Base-by-base conservation (phyloP, 306 rosid species). In the Vigna angularis region DNA sequence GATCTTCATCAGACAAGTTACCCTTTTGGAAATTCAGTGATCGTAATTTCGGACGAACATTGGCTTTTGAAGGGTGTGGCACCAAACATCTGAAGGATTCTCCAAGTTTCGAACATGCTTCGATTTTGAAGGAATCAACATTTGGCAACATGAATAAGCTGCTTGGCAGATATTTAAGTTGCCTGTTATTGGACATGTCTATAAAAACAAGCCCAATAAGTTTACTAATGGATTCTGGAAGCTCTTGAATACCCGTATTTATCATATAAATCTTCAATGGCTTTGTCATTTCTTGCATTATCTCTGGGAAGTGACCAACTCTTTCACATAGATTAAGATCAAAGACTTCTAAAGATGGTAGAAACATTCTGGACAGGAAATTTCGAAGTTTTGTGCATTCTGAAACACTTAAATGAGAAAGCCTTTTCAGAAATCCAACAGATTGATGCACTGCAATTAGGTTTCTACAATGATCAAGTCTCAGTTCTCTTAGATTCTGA, bases 201-300 rank as follows among this genome's bases (percentile, higher is more conserved):
- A 81, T 7, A 4, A 0, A 8, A 2, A n/a, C 17, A 75, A 69
- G 81, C 2, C 70, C 34, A 6, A 3, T 12, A 20, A 76, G 68
- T 30, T 70, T 76, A 62, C 44, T 12, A 52, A 82, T 9, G n/a
- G 74, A 82, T 14, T 47, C 3, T 3, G 81, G 85, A 1, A 77
- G 20, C 17, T 56, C 10, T 17, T 73, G 2, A 26, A 83, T 66
- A 0, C 55, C 28, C 16, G 61, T 59, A 7, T n/a, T 8, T 5
- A 1, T 5, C 59, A 75, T 57, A 45, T 8, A 7, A 15, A 74
- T 50, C 26, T 26, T 47, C 26, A 70, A 70, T 58, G 78, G 13
- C 9, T 38, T n/a, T 15, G 61, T 16, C 83, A 83, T 83, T 18
- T 66, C 2, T 9, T 66, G 2, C 15, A 0, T 4, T 4, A 78